Percentiles rank a stretch among this genome's conserved stretches.
Evolutionary conservation across 1,284 basidiomycete genomes (phyloP).

Genomic region (Sporisorium sorghi): DNA sequence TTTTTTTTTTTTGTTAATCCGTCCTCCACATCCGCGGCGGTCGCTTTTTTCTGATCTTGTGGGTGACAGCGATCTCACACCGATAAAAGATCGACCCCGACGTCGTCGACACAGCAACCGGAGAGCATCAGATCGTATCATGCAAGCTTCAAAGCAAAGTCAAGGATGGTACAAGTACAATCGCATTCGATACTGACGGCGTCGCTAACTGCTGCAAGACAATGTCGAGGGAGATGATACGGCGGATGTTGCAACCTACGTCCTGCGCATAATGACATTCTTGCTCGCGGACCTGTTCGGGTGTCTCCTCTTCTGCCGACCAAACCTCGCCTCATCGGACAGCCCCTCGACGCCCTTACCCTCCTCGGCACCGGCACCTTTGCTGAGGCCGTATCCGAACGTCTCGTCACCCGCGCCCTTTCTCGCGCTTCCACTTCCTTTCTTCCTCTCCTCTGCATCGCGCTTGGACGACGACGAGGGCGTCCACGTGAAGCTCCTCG

Average conservation of each 20-base stretch:
- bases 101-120: neutral
- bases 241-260: neutral
- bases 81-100: neutral
- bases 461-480: conserved; percentile 32
- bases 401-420: conserved; percentile 73
- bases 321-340: conserved; percentile 78
- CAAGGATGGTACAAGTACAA: conserved; percentile 18
- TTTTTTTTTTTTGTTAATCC: neutral
- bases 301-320: conserved; percentile 58
- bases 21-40: conserved; percentile 2
- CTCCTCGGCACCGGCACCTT: conserved; percentile 64
- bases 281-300: conserved; percentile 64
- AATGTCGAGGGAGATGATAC: no score
- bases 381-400: conserved; percentile 65
- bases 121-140: neutral
- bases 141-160: neutral
- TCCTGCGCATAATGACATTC: conserved; percentile 60
- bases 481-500: conserved; percentile 54
- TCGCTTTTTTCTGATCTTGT: no score
- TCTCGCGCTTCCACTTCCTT: conserved; percentile 1
- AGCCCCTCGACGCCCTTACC: conserved; percentile 78
- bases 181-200: conserved; percentile 2
- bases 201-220: no score
- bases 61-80: neutral
- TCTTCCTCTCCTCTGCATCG: conserved; percentile 17